Evolutionary conservation across 2,329 filamentous ascomycete genomes (phyloP).

Genomic region (Penicillium oxalicum): DNA sequence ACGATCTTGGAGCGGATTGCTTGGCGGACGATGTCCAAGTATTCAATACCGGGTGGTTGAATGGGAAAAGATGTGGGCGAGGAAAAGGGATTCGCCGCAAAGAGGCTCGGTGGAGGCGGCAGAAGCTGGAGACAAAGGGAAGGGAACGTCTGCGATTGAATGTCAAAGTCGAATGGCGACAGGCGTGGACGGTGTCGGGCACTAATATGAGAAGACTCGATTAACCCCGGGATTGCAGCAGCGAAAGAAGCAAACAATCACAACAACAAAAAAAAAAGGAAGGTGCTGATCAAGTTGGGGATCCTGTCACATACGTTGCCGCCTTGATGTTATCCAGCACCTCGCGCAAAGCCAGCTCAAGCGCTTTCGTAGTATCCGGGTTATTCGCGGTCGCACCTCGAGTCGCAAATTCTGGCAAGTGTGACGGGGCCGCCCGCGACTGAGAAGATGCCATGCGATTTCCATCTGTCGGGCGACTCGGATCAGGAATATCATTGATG

Average conservation of each 20-base stretch:
- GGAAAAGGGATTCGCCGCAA: slow-evolving; percentile 72
- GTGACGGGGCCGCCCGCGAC: slow-evolving; percentile 26
- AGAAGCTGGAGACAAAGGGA: slow-evolving; percentile 77
- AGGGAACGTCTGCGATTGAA: slow-evolving; percentile 78
- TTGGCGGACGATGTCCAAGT: slow-evolving; percentile 64
- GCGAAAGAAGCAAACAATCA: too few species aligned
- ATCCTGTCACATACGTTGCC: slow-evolving; percentile 60
- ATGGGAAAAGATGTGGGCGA: slow-evolving; percentile 77
- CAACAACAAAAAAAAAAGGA: too few species aligned
- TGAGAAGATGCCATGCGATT: slow-evolving; percentile 30
- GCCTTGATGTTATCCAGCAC: slow-evolving; percentile 74
- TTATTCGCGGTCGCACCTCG: slow-evolving; percentile 60
- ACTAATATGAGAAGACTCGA: slow-evolving; percentile 22
- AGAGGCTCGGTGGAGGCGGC: slow-evolving; percentile 72
- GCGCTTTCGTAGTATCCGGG: slow-evolving; percentile 74
- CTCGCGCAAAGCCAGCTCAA: slow-evolving; percentile 79
- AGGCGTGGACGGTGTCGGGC: slow-evolving; percentile 38
- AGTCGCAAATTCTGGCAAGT: slow-evolving; percentile 51
- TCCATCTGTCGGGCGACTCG: slow-evolving; percentile 41
- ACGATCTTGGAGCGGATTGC: slow-evolving; percentile 64
- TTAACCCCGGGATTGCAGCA: too few species aligned
- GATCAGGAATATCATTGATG: slow-evolving; percentile 64
- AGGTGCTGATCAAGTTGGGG: too few species aligned
- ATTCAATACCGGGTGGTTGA: slow-evolving; percentile 64
- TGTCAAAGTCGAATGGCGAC: slow-evolving; percentile 69